Base-by-base conservation (phyloP, 176 grass and related monocot species). In the Aegilops umbellulata region DNA sequence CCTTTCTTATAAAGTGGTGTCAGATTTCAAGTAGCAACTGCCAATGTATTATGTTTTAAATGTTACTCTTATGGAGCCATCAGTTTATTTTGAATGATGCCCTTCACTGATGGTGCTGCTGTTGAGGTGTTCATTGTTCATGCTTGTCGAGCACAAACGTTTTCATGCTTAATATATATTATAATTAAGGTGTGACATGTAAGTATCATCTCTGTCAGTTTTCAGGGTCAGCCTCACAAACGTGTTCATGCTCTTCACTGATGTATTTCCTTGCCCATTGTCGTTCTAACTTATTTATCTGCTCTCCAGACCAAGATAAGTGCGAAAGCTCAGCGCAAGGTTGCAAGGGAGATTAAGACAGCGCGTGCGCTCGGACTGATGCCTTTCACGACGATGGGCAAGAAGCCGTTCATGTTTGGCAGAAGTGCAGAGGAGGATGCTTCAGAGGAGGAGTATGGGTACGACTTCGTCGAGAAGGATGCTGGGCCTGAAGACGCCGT, bases 311-410 rank as follows among this genome's bases (percentile, higher is more conserved):
- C 97, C 62, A 78, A 69, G 22, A 98, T 98, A 74, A 98, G 94
- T 64, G 97, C 94, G 2, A 96, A 98, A 92, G 97, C 97, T 82
- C 97, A 98, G 84, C 87, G 92, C 38, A 98, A 92, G 92, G 77
- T 98, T 76, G 94, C 97, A 27, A 91, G 94, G 60, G 97, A 98
- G 86, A 98, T 98, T 47, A 98, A 98, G 89, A 95, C 90, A 0
- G 90, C 94, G 6, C 91, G 92, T 72, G 94, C 92, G 25, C 86
- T 98, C 60, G 92, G 97, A 27, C 61, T 98, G 57, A 92, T 98
- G 94, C 97, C 97, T 58, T 98, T 98, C 82, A 94, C 97, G 42
- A 89, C 88, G 6, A 98, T 98, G 97, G 97, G 97, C 66, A 94
- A 83, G 46, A 98, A 81, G 69, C 88, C 80, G 20, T 98, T 98